Base-by-base conservation (phyloP, 139 green algal genomes). In the Chlorella sp. region DNA sequence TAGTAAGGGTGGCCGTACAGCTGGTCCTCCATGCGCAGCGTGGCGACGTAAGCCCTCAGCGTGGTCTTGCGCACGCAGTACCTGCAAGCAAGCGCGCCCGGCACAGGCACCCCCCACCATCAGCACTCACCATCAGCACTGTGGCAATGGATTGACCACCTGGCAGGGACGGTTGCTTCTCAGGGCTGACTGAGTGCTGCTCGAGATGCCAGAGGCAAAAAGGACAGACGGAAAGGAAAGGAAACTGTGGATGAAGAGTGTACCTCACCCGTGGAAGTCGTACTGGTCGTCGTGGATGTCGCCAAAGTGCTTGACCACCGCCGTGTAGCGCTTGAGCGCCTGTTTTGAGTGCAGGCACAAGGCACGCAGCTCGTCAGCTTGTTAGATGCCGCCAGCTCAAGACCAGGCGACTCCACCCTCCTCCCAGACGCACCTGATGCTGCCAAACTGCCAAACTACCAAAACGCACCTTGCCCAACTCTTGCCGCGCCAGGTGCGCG, bases 211-310 rank as follows among this genome's bases (percentile, higher is more conserved):
- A n/a, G n/a, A n/a, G n/a, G n/a, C n/a, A n/a, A n/a, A n/a, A n/a
- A n/a, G n/a, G n/a, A n/a, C n/a, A n/a, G n/a, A n/a, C n/a, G n/a
- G n/a, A n/a, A n/a, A n/a, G n/a, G n/a, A n/a, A n/a, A n/a, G n/a
- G n/a, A n/a, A n/a, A n/a, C n/a, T n/a, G n/a, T n/a, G n/a, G n/a
- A n/a, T n/a, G n/a, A n/a, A n/a, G n/a, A n/a, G n/a, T n/a, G n/a
- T n/a, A n/a, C n/a, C 62, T 36, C 32, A 99, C 49, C 66, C 75
- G 86, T 99, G 95, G 83, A 99, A 99, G 86, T 99, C 95, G 67
- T 98, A 98, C 85, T 99, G 94, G 84, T 99, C 95, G 77, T 99
- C 95, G 26, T 67, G 62, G 67, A 96, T 92, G 72, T 95, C 89
- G 2, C 73, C 74, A 84, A 94, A 98, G 85, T 98, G 94, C 62